These are phyloP conservation scores for Coniochaeta sp. DNA, from an alignment of 2,329 filamentous ascomycete species.

Conservation along the genomic window DNA sequence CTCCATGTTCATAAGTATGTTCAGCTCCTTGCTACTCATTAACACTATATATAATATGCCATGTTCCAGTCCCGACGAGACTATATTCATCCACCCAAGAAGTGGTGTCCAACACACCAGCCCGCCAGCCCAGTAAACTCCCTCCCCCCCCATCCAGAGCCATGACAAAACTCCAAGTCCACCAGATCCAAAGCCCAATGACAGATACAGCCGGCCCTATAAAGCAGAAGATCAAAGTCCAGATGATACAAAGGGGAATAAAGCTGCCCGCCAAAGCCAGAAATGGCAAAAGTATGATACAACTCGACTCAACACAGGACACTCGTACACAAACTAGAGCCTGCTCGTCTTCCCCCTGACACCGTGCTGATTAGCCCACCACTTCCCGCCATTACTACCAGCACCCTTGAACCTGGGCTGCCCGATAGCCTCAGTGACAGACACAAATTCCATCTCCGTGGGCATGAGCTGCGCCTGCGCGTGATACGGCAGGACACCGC, in stretches of 20 bases:
- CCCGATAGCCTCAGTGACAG: slow-evolving; percentile 26
- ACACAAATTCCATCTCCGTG: slow-evolving; percentile 26
- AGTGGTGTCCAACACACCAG: too few relatives aligned
- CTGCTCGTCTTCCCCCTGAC: not conserved
- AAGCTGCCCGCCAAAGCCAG: not conserved
- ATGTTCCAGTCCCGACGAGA: too few relatives aligned
- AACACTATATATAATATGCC: too few relatives aligned
- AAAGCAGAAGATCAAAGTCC: not conserved
- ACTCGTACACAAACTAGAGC: not conserved
- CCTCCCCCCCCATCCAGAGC: not conserved
- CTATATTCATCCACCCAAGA: too few relatives aligned
- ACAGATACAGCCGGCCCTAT: not conserved
- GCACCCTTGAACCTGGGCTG: not conserved
- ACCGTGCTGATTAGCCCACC: not conserved
- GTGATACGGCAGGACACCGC: slow-evolving; percentile 26
- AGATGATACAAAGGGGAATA: not conserved
- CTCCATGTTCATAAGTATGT: too few relatives aligned
- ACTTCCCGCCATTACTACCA: slow-evolving; percentile 2
- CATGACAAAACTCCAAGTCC: too few relatives aligned
- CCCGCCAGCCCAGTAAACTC: not conserved
- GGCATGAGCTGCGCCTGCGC: slow-evolving; percentile 28
- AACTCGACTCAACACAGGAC: not conserved
- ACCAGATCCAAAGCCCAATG: too few relatives aligned
- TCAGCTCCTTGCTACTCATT: too few relatives aligned
- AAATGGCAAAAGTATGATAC: not conserved